phyloP scores from a whole-genome alignment of 2,329 filamentous ascomycete genomes.

The Dendryphion nanum region DNA sequence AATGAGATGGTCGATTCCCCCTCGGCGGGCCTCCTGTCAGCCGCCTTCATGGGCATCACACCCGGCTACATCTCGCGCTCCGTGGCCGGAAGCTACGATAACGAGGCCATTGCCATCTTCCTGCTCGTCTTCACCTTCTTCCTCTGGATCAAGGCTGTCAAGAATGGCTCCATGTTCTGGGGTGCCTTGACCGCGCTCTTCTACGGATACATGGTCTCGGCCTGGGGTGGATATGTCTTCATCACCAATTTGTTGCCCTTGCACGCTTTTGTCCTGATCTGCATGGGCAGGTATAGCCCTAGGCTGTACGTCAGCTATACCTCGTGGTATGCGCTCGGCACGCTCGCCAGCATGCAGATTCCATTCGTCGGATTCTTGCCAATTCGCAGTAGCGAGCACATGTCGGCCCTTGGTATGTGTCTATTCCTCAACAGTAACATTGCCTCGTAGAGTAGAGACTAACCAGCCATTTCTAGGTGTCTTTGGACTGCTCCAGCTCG shows the following conservation, averaged over 20 bases:
- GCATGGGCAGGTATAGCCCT: slow-evolving; percentile 95
- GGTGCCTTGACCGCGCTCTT: slow-evolving; percentile 90
- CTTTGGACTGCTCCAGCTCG: slow-evolving; percentile 91
- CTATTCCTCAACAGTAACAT: neutral
- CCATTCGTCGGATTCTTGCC: slow-evolving; percentile 97
- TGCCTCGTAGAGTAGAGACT: slow-evolving; percentile 21
- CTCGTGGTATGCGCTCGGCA: slow-evolving; percentile 96
- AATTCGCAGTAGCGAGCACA: slow-evolving; percentile 96
- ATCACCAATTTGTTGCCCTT: slow-evolving; percentile 96
- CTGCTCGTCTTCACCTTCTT: slow-evolving; percentile 97
- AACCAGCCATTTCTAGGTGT: slow-evolving; percentile 62
- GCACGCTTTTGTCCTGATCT: slow-evolving; percentile 89
- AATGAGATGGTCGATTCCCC: slow-evolving; percentile 96
- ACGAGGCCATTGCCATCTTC: slow-evolving; percentile 99
- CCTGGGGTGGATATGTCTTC: slow-evolving; percentile 99
- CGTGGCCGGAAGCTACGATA: slow-evolving; percentile 97
- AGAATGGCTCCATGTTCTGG: slow-evolving; percentile 95
- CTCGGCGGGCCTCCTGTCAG: slow-evolving; percentile 91
- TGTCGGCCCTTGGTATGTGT: slow-evolving; percentile 82
- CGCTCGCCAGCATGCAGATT: slow-evolving; percentile 97
- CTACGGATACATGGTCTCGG: slow-evolving; percentile 99
- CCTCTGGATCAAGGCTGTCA: slow-evolving; percentile 98
- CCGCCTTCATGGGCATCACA: slow-evolving; percentile 94
- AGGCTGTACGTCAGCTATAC: slow-evolving; percentile 95
- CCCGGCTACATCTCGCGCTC: slow-evolving; percentile 98